phyloP scores from a whole-genome alignment of 2,329 filamentous ascomycete species.

The Zymoseptoria ardabiliae region DNA sequence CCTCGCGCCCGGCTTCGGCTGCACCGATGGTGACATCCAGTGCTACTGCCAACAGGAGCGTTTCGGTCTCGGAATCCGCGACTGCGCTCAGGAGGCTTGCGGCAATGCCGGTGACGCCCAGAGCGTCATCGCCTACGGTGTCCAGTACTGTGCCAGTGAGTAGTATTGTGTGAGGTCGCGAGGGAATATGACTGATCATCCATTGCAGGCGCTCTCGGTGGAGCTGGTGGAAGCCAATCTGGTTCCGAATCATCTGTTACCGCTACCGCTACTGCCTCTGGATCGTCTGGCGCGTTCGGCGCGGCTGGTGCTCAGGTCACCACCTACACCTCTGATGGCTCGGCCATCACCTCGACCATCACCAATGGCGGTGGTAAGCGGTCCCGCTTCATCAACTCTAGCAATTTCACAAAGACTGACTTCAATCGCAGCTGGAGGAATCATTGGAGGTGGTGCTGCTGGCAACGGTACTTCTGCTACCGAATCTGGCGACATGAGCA shows the following conservation, averaged over 20 bases:
- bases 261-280: neutral
- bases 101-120: conserved; percentile 21
- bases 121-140: conserved; percentile 29
- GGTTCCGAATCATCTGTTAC: conserved; percentile 6
- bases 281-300: neutral
- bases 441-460: conserved; percentile 11
- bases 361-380: conserved; percentile 8
- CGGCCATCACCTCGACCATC: conserved; percentile 27
- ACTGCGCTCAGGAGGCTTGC: conserved; percentile 33
- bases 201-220: conserved; percentile 1
- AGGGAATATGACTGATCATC: neutral
- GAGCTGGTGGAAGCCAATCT: conserved; percentile 6
- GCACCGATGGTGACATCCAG: conserved; percentile 23
- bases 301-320: conserved; percentile 14
- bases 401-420: neutral
- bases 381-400: conserved; percentile 1
- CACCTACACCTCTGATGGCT: conserved; percentile 29
- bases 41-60: conserved; percentile 32
- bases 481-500: conserved; percentile 11
- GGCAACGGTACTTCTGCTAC: conserved; percentile 6
- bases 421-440: conserved; percentile 2
- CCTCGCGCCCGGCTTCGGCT: conserved; percentile 26
- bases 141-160: conserved; percentile 28
- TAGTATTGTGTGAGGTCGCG: neutral
- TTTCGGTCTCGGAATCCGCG: conserved; percentile 34